Conservation (phyloP, 2,329 filamentous ascomycete species). For the Cladophialophora immunda region DNA sequence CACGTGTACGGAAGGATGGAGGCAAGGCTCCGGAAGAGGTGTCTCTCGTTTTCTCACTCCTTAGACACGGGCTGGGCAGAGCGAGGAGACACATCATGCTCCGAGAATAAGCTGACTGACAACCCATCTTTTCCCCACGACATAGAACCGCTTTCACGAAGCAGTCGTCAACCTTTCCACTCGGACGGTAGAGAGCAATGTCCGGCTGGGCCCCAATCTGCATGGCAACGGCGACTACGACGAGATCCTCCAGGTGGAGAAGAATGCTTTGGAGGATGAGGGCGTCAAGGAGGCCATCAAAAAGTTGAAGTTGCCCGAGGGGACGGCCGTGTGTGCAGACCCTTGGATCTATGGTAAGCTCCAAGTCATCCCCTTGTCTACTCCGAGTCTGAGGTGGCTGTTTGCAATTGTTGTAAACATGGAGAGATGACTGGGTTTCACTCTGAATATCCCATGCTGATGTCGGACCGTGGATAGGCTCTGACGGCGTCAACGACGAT, state of each 20-base stretch:
- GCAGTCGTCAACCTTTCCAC: slow-evolving; percentile 61
- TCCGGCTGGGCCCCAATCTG: slow-evolving; percentile 58
- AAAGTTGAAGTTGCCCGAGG: slow-evolving; percentile 66
- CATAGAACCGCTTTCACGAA: slow-evolving; percentile 64
- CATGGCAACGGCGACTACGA: slow-evolving; percentile 67
- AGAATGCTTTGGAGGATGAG: slow-evolving; percentile 63
- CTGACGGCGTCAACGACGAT: slow-evolving; percentile 61
- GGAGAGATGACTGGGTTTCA: neutral
- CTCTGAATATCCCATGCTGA: neutral
- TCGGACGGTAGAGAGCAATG: slow-evolving; percentile 60
- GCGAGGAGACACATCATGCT: slow-evolving; percentile 1
- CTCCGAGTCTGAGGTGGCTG: too few relatives aligned
- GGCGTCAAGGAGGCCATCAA: slow-evolving; percentile 66
- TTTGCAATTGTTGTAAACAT: neutral
- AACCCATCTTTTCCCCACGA: slow-evolving; percentile 15
- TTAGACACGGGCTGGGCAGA: too few relatives aligned
- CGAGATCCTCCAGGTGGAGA: slow-evolving; percentile 67
- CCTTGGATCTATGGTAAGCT: slow-evolving; percentile 74
- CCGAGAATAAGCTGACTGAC: neutral
- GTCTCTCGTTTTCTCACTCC: too few relatives aligned
- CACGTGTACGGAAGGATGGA: neutral
- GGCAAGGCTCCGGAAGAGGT: neutral
- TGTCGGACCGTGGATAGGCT: slow-evolving; percentile 47
- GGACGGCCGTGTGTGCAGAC: slow-evolving; percentile 65
- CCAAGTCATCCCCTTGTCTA: too few relatives aligned